Percentiles rank a stretch among this genome's conserved stretches.
These are phyloP conservation scores for Astrocystis sublimbata DNA, from an alignment of 495 filamentous ascomycete genomes.

Conservation along the genomic window DNA sequence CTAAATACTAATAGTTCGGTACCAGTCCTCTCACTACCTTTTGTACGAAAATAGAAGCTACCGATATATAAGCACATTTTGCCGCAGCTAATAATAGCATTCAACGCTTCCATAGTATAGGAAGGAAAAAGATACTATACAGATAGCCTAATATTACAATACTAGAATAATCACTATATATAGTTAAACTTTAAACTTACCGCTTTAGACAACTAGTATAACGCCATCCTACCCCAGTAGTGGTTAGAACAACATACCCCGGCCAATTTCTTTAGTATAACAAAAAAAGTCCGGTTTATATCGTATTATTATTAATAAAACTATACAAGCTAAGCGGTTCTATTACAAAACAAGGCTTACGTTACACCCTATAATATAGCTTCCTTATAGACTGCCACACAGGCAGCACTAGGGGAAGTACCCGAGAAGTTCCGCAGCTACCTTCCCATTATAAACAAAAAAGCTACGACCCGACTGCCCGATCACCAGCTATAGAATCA, in stretches of 20 bases:
- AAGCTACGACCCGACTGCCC: too few species aligned
- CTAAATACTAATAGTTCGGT: background rate
- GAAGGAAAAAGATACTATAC: background rate
- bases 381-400: too few species aligned
- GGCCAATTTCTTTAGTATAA: background rate
- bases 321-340: too few species aligned
- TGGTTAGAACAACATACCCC: too few species aligned
- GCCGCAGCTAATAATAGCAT: background rate
- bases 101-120: background rate
- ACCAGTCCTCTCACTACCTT: background rate
- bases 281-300: background rate
- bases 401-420: too few species aligned
- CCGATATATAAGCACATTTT: background rate
- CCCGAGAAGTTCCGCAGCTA: too few species aligned
- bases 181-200: background rate
- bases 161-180: background rate
- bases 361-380: too few species aligned
- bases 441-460: too few species aligned
- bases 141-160: background rate
- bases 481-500: too few species aligned
- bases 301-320: too few species aligned
- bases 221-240: too few species aligned
- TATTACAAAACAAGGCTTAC: too few species aligned
- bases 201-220: background rate
- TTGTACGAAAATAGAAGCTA: background rate